Evolutionary conservation across 495 filamentous ascomycete species (phyloP).

Genomic region (Podospora didyma): DNA sequence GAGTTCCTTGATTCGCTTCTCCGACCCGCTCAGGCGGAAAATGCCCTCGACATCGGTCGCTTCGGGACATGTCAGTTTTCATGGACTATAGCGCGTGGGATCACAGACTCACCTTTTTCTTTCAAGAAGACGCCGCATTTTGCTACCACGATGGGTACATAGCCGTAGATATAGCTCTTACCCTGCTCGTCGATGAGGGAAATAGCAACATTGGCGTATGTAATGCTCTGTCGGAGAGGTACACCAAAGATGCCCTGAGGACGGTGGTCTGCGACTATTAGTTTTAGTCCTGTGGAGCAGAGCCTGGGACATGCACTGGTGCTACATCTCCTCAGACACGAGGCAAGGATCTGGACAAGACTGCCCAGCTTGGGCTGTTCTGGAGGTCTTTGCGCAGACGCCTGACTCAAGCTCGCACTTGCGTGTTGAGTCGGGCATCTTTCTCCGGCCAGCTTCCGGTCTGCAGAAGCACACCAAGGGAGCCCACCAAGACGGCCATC

Average conservation of each 20-base stretch:
- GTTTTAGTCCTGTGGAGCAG: conserved; percentile 9
- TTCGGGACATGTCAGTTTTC: conserved; percentile 33
- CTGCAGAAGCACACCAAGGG: conserved; percentile 15
- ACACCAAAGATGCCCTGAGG: conserved; percentile 78
- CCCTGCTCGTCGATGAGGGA: conserved; percentile 88
- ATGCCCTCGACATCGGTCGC: conserved; percentile 96
- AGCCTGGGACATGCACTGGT: conserved; percentile 9
- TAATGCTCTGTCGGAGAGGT: conserved; percentile 90
- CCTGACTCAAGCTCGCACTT: conserved; percentile 28
- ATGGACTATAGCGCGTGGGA: neutral
- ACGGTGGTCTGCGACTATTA: conserved; percentile 33
- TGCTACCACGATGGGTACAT: conserved; percentile 96
- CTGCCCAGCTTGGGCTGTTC: conserved; percentile 16
- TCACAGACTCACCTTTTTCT: conserved; percentile 75
- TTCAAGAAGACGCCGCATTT: conserved; percentile 98
- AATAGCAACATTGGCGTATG: conserved; percentile 98
- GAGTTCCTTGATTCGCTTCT: conserved; percentile 96
- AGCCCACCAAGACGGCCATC: conserved; percentile 13
- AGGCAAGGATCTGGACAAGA: conserved; percentile 17
- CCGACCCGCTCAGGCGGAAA: conserved; percentile 93
- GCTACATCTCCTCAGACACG: conserved; percentile 9
- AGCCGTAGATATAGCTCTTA: conserved; percentile 95
- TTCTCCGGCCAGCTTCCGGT: conserved; percentile 13
- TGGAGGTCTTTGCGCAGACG: conserved; percentile 5
- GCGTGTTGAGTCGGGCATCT: conserved; percentile 16